These are phyloP conservation scores for Trichoderma pleuroti DNA, from an alignment of 2,329 filamentous ascomycete species.

Conservation along the genomic window DNA sequence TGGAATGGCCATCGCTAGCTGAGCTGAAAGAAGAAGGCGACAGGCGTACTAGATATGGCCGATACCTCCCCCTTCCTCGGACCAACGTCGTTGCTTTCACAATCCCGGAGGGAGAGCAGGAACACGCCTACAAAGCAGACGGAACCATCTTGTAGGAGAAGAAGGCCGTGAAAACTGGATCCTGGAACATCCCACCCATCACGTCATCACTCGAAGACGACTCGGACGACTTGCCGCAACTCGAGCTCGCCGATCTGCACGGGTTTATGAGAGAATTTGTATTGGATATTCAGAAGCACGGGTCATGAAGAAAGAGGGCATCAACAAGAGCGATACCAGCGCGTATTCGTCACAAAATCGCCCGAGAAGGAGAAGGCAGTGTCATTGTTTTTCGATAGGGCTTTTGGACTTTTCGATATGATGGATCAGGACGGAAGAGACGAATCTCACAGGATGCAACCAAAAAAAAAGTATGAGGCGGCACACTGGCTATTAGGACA, in stretches of 20 bases:
- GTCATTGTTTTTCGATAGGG: neutral
- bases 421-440: neutral
- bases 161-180: conserved; percentile 26
- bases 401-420: neutral
- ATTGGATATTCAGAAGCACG: conserved; percentile 19
- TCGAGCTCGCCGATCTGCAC: conserved; percentile 3
- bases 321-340: neutral
- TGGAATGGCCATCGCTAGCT: conserved; percentile 35
- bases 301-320: neutral
- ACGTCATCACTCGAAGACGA: neutral
- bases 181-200: conserved; percentile 25
- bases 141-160: conserved; percentile 28
- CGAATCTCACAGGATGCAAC: neutral
- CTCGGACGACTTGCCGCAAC: neutral
- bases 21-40: conserved; percentile 38
- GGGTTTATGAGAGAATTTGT: conserved; percentile 6
- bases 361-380: neutral
- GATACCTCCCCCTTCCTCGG: conserved; percentile 34
- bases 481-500: neutral
- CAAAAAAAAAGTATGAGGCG: neutral
- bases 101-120: conserved; percentile 10
- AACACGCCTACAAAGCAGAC: conserved; percentile 23
- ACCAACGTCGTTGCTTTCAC: conserved; percentile 23
- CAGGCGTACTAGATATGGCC: conserved; percentile 27
- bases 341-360: neutral